Base-by-base conservation (phyloP, 2,329 filamentous ascomycete species). In the Ascochyta koolunga region DNA sequence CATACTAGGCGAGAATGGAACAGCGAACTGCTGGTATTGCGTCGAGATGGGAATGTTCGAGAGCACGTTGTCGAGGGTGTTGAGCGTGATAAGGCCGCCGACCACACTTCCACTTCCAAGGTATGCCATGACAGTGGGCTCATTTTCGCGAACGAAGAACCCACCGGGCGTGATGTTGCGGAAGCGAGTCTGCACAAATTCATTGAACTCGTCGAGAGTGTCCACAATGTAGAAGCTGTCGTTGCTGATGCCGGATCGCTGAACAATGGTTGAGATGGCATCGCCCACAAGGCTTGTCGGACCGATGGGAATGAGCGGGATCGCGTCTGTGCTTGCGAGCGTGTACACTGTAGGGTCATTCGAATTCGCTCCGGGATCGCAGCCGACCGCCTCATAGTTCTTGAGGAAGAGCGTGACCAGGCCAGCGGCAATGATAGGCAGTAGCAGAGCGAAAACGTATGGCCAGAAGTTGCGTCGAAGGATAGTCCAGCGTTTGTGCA, bases 41-140 rank as follows among this genome's bases (percentile, higher is more conserved):
- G 88, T 89, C 2, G 82, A 80, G 56, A 96, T 92, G 2, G 84
- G 83, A 5, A 84, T 82, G 50, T 89, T 87, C 19, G 84, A 82
- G 19, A 93, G 73, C 18, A 91, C 67, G 84, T 90, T 47, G 91
- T 97, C 75, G 86, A 98, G 79, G 85, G 97, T 82, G 90, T 97
- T 95, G 80, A 97, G 81, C 79, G 89, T 69, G 85, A 97, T 71
- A 83, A 97, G 77, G 84, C 91, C 62, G 35, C 77, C 78, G 18
- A 86, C 82, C 21, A 93, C 77, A 5, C 83, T 80, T 9, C 81
- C 76, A 63, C 90, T 87, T 11, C 83, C 89, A 54, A 84, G 79
- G 77, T 90, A 96, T 1, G 89, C 87, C 58, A 95, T 80, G 0
- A 87, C 88, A 0, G 90, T 86, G 1, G 80, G 73, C 1, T 72